A percentile compares a stretch with the other conserved stretches of the same genome.
Conservation (phyloP, 73 alveolate species). For the Loxodes magnus region DNA sequence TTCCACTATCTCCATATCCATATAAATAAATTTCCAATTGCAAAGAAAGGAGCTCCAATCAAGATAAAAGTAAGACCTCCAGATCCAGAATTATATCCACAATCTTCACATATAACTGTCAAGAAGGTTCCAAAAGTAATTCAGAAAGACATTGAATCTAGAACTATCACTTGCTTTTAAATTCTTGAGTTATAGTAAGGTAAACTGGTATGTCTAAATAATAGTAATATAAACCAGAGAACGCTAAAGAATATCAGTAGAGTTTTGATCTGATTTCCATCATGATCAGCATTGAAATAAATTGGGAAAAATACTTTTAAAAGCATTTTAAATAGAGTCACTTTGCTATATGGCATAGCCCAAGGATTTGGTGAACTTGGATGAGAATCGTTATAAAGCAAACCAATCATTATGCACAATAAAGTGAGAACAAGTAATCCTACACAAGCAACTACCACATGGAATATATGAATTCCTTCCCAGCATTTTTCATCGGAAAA, state of each 20-base stretch:
- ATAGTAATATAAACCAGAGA: conserved; percentile 5
- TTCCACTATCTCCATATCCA: conserved; percentile 5
- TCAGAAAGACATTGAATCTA: conserved; percentile 19
- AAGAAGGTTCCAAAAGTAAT: conserved; percentile 21
- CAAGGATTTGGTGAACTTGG: too few relatives aligned
- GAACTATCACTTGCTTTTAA: conserved; percentile 4
- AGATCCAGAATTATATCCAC: conserved; percentile 17
- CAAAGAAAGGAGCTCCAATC: conserved; percentile 23
- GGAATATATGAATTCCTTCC: too few relatives aligned
- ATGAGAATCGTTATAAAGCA: too few relatives aligned
- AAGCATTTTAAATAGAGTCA: too few relatives aligned
- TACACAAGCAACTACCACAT: too few relatives aligned
- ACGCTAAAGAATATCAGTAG: background rate
- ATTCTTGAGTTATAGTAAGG: conserved; percentile 23
- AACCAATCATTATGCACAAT: too few relatives aligned
- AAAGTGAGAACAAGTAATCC: too few relatives aligned
- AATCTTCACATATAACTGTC: conserved; percentile 20
- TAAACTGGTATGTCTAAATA: conserved; percentile 20
- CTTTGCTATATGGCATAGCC: too few relatives aligned
- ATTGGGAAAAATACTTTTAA: background rate
- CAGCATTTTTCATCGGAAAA: too few relatives aligned
- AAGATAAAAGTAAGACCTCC: conserved; percentile 14
- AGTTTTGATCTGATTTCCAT: background rate
- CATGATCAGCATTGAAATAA: conserved; percentile 1
- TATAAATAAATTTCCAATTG: conserved; percentile 11